Percentiles rank a stretch among this genome's conserved stretches.
Evolutionary conservation across 2,329 filamentous ascomycete genomes (phyloP).

Genomic region (Monilinia laxa): DNA sequence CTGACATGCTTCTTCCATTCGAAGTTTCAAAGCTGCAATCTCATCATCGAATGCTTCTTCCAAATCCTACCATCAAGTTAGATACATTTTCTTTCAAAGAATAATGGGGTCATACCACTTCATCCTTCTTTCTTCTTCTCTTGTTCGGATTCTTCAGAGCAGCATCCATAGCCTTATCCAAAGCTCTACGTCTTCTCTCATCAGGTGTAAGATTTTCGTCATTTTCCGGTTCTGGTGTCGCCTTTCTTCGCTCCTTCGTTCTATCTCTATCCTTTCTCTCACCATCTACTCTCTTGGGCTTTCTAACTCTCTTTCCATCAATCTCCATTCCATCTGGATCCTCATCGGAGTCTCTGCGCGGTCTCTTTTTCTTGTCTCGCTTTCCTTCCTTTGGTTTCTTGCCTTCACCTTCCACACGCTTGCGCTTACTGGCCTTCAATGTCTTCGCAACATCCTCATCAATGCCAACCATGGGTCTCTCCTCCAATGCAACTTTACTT

Average conservation of each 20-base stretch:
- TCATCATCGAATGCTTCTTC: conserved; percentile 88
- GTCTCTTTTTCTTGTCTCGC: conserved; percentile 70
- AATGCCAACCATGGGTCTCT: conserved; percentile 60
- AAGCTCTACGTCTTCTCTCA: conserved; percentile 77
- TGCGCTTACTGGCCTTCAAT: conserved; percentile 63
- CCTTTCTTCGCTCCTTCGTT: conserved; percentile 44
- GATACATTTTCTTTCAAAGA: conserved; percentile 18
- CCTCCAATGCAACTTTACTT: conserved; percentile 60
- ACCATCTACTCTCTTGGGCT: conserved; percentile 43
- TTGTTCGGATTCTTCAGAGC: conserved; percentile 80
- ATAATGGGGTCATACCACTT: conserved; percentile 66
- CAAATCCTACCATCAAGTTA: conserved; percentile 62
- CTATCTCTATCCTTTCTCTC: conserved; percentile 39
- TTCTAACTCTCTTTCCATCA: conserved; percentile 52
- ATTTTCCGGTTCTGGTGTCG: conserved; percentile 60
- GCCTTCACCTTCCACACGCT: conserved; percentile 61
- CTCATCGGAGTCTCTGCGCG: conserved; percentile 49
- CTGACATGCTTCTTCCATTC: conserved; percentile 88
- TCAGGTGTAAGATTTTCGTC: conserved; percentile 81
- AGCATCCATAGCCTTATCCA: conserved; percentile 84
- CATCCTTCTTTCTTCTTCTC: conserved; percentile 70
- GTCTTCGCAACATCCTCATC: conserved; percentile 65
- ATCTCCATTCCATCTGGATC: conserved; percentile 51
- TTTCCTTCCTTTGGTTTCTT: conserved; percentile 68
- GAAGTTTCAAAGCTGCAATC: conserved; percentile 80